Conservation (phyloP, 1,139 yeast species). For the Suhomyces kunorum region DNA sequence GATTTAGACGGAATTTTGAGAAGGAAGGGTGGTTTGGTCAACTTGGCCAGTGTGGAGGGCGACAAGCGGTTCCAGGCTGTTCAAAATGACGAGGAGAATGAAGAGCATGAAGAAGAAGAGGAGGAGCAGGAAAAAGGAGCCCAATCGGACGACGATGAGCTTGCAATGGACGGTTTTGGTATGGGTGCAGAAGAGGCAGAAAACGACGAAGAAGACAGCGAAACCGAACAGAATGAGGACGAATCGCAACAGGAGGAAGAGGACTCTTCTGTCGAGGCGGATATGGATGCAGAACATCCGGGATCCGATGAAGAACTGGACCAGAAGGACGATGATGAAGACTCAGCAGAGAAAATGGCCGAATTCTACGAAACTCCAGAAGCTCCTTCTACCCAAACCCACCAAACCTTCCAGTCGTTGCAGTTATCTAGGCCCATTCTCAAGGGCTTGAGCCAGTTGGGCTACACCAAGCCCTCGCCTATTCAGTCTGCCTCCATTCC, state of each 20-base stretch:
- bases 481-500: conserved; percentile 95
- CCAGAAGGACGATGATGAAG: conserved; percentile 44
- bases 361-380: conserved; percentile 64
- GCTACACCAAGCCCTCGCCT: conserved; percentile 86
- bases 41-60: conserved; percentile 47
- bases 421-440: conserved; percentile 87
- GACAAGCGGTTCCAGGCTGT: conserved; percentile 31
- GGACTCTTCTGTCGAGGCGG: conserved; percentile 23
- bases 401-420: conserved; percentile 70
- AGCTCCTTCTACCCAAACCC: conserved; percentile 43
- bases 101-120: conserved; percentile 29
- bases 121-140: conserved; percentile 25
- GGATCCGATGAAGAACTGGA: conserved; percentile 23
- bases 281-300: conserved; percentile 27
- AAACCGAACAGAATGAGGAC: conserved; percentile 23
- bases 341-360: conserved; percentile 71
- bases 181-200: conserved; percentile 21
- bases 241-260: conserved; percentile 26
- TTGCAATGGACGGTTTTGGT: conserved; percentile 26
- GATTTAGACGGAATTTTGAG: conserved; percentile 83
- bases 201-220: conserved; percentile 22
- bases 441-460: conserved; percentile 76
- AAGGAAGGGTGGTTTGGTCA: conserved; percentile 73
- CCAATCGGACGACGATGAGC: conserved; percentile 30
- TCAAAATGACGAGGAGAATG: conserved; percentile 28